These are phyloP conservation scores for Glomus cerebriforme DNA, from an alignment of 192 early-diverging fungal genomes.

Conservation along the genomic window DNA sequence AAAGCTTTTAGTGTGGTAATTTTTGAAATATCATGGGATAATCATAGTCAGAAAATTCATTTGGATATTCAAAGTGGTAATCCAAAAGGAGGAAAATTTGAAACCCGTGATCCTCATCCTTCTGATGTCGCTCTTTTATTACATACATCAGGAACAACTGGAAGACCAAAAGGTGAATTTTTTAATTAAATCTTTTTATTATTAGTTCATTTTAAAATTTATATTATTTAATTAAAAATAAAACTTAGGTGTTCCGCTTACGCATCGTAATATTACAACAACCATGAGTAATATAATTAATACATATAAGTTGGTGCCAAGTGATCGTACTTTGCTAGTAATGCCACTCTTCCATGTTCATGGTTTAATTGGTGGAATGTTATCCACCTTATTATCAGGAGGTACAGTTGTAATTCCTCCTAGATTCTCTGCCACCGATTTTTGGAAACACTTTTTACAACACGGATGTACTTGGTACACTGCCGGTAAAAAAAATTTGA, in stretches of 20 bases:
- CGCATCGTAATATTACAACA: constrained; percentile 71
- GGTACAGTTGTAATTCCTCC: constrained; percentile 70
- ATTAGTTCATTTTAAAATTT: not conserved
- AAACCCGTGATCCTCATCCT: constrained; percentile 39
- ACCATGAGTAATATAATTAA: constrained; percentile 73
- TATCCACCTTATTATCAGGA: constrained; percentile 70
- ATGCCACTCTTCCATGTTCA: constrained; percentile 91
- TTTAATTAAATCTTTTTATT: too few relatives aligned
- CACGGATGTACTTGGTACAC: constrained; percentile 70
- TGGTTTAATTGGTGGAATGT: constrained; percentile 74
- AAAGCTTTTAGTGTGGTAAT: constrained; percentile 52
- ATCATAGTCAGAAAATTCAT: constrained; percentile 32
- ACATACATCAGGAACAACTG: constrained; percentile 84
- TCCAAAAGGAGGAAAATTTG: not conserved
- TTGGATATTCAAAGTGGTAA: constrained; percentile 9
- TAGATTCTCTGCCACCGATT: constrained; percentile 68
- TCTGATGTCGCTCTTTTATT: constrained; percentile 72
- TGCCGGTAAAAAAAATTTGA: constrained; percentile 46
- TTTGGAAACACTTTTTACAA: constrained; percentile 75
- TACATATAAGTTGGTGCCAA: constrained; percentile 63
- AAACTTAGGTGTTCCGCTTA: constrained; percentile 69
- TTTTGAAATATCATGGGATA: constrained; percentile 59
- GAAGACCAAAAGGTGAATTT: constrained; percentile 64
- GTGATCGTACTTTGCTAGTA: constrained; percentile 71
- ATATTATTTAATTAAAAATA: not conserved